Conservation (phyloP, 1,139 yeast species). For the Kodamaea alishanica region DNA sequence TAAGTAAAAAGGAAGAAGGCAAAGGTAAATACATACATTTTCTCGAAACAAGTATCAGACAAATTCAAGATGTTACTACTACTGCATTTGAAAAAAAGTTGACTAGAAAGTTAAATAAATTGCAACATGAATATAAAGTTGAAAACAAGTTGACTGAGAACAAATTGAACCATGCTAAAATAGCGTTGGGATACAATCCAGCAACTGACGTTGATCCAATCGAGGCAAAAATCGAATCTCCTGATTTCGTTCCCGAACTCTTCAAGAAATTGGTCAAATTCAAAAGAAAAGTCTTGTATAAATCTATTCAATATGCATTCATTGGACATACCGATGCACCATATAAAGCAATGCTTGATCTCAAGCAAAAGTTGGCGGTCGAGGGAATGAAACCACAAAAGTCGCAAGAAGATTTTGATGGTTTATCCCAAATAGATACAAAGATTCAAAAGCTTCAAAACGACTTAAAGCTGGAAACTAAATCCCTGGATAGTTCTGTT, state of each 20-base stretch:
- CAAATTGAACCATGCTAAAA: slow-evolving; percentile 10
- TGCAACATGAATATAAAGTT: slow-evolving; percentile 4
- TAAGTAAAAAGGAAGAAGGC: slow-evolving; percentile 9
- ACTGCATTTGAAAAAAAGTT: slow-evolving; percentile 8
- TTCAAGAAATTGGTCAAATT: slow-evolving; percentile 16
- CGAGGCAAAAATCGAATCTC: background rate
- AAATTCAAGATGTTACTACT: slow-evolving; percentile 16
- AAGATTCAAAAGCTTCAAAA: too few relatives aligned
- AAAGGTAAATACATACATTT: slow-evolving; percentile 11
- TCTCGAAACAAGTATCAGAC: slow-evolving; percentile 13
- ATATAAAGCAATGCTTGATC: slow-evolving; percentile 12
- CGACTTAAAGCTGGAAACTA: too few relatives aligned
- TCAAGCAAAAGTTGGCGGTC: slow-evolving; percentile 5
- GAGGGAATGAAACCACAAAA: too few relatives aligned
- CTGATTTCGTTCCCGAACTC: slow-evolving; percentile 6
- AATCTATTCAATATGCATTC: slow-evolving; percentile 30
- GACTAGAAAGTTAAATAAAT: slow-evolving; percentile 4
- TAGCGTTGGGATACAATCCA: slow-evolving; percentile 10
- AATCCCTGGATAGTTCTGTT: background rate
- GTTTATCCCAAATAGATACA: too few relatives aligned
- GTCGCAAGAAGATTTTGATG: too few relatives aligned
- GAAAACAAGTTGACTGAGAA: slow-evolving; percentile 1
- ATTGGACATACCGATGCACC: slow-evolving; percentile 17
- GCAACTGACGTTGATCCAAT: slow-evolving; percentile 1
- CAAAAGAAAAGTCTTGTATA: slow-evolving; percentile 21